These are phyloP conservation scores for Albophoma yamanashiensis DNA, from an alignment of 2,329 filamentous ascomycete species.

Conservation along the genomic window DNA sequence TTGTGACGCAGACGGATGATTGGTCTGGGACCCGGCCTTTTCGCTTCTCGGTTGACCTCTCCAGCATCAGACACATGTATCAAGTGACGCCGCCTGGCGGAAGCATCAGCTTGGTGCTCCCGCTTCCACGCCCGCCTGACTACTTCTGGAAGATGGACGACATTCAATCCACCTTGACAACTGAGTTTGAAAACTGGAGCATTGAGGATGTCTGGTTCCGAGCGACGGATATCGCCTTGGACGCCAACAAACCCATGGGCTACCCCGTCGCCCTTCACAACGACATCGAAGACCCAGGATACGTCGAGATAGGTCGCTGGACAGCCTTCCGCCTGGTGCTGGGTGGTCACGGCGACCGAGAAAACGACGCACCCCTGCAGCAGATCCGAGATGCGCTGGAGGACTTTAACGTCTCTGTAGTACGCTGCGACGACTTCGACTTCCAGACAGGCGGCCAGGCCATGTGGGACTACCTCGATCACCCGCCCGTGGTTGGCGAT, in stretches of 20 bases:
- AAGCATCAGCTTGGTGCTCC: constrained; percentile 31
- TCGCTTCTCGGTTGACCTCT: constrained; percentile 33
- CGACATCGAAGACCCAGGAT: constrained; percentile 18
- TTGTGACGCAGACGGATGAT: constrained; percentile 6
- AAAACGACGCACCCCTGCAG: constrained; percentile 20
- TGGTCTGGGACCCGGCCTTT: constrained; percentile 17
- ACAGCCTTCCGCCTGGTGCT: constrained; percentile 41
- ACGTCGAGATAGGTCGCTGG: constrained; percentile 46
- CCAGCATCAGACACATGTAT: constrained; percentile 33
- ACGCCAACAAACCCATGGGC: constrained; percentile 18
- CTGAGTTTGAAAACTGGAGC: constrained; percentile 24
- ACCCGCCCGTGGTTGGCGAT: constrained; percentile 5
- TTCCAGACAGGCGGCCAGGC: constrained; percentile 14
- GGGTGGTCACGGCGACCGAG: constrained; percentile 9
- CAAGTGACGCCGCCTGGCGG: constrained; percentile 14
- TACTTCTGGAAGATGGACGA: constrained; percentile 31
- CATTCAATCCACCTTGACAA: constrained; percentile 19
- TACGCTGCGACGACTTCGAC: constrained; percentile 28
- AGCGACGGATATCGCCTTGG: constrained; percentile 32
- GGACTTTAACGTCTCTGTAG: constrained; percentile 61
- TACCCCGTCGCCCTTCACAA: constrained; percentile 28
- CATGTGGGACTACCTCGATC: constrained; percentile 22
- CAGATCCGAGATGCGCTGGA: constrained; percentile 43
- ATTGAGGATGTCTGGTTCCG: constrained; percentile 35
- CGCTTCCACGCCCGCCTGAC: constrained; percentile 35